Conservation (phyloP, 768 basidiomycete genomes). For the Leccinum variicolor region DNA sequence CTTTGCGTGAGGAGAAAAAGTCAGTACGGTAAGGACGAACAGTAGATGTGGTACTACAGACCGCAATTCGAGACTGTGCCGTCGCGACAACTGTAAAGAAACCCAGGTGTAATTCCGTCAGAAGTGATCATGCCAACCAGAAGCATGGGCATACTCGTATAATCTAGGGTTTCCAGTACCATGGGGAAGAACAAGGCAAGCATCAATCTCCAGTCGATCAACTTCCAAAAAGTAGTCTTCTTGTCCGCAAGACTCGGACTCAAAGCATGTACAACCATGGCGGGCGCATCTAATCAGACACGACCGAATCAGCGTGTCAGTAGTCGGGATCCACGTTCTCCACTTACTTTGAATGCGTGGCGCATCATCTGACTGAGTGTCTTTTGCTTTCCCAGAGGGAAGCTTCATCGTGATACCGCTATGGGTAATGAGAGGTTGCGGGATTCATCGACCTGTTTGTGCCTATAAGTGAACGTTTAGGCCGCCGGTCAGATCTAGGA, state of each 20-base stretch:
- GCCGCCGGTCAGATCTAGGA: too few species aligned
- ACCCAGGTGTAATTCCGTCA: not conserved
- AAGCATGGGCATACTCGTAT: slow-evolving; percentile 19
- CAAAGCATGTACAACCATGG: not conserved
- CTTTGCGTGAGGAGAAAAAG: slow-evolving; percentile 3
- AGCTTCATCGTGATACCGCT: slow-evolving; percentile 4
- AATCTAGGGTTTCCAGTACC: slow-evolving; percentile 36
- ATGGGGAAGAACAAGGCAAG: slow-evolving; percentile 40
- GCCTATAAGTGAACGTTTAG: not conserved
- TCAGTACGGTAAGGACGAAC: not conserved
- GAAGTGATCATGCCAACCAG: not conserved
- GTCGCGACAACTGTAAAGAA: slow-evolving; percentile 44
- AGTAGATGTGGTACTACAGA: slow-evolving; percentile 17
- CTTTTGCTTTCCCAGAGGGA: slow-evolving; percentile 5
- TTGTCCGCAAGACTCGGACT: not conserved
- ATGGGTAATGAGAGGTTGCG: not conserved
- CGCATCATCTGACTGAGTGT: not conserved
- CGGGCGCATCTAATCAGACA: not conserved
- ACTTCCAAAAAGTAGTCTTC: slow-evolving; percentile 25
- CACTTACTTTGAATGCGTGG: slow-evolving; percentile 4
- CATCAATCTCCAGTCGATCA: slow-evolving; percentile 29
- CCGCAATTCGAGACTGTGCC: slow-evolving; percentile 49
- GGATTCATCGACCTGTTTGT: not conserved
- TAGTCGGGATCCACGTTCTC: not conserved
- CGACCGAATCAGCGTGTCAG: not conserved